phyloP scores from a whole-genome alignment of 2,329 filamentous ascomycete genomes.

The Ilyonectria destructans region DNA sequence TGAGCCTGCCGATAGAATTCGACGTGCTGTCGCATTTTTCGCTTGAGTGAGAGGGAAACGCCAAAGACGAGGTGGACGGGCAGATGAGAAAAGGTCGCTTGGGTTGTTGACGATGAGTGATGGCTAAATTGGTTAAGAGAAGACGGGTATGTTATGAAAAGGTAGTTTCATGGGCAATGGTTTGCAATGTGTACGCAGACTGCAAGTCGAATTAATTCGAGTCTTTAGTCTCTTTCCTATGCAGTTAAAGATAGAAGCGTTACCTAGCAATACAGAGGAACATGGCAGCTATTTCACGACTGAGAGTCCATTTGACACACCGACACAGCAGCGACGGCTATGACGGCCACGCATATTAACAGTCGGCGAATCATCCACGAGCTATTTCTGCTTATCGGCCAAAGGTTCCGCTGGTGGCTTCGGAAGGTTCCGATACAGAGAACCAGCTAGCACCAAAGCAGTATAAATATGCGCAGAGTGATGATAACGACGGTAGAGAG shows the following conservation, averaged over 20 bases:
- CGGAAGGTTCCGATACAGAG: not conserved
- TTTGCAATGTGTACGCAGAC: not conserved
- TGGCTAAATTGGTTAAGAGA: not conserved
- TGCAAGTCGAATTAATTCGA: not conserved
- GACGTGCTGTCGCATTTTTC: not conserved
- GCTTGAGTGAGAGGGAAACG: not conserved
- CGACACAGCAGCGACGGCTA: not conserved
- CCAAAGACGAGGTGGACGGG: not conserved
- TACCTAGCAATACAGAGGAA: not conserved
- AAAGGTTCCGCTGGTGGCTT: not conserved
- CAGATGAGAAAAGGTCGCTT: too few species aligned
- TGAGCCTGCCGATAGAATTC: not conserved
- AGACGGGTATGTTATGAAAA: not conserved
- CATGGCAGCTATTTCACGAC: too few species aligned
- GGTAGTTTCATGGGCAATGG: not conserved
- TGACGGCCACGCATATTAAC: not conserved
- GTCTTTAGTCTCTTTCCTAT: not conserved
- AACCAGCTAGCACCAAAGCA: slow-evolving; percentile 3
- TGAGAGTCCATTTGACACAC: not conserved
- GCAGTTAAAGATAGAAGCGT: not conserved
- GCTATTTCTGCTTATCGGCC: not conserved
- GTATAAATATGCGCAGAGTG: not conserved
- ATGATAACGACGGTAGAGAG: not conserved
- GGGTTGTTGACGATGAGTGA: not conserved
- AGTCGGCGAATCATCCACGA: not conserved